Evolutionary conservation across 2,329 filamentous ascomycete species (phyloP).

Genomic region (Decorospora gaudefroyi): DNA sequence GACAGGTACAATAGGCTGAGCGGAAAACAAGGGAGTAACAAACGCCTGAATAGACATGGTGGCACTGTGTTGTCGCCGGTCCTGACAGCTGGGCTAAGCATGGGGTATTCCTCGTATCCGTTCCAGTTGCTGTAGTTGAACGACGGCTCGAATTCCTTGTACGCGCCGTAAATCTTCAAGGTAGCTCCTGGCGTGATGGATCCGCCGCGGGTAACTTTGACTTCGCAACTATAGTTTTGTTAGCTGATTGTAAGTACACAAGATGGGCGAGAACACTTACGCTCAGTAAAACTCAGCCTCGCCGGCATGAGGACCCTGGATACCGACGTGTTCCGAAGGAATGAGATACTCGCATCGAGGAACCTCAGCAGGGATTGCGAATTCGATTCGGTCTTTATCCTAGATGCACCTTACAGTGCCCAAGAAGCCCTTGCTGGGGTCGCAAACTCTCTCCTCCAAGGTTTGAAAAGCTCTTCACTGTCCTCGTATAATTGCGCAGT

Average conservation of each 20-base stretch:
- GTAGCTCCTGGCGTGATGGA: conserved; percentile 34
- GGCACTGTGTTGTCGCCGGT: conserved; percentile 10
- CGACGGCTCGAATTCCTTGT: conserved; percentile 35
- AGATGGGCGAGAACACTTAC: background rate
- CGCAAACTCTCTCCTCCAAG: conserved; percentile 20
- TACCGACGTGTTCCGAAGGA: conserved; percentile 51
- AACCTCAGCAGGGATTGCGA: conserved; percentile 45
- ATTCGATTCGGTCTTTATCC: conserved; percentile 18
- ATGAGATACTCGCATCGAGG: conserved; percentile 52
- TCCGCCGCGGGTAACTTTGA: conserved; percentile 47
- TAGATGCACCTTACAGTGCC: conserved; percentile 28
- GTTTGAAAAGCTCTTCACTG: conserved; percentile 40
- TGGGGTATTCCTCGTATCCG: conserved; percentile 28
- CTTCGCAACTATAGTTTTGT: conserved; percentile 39
- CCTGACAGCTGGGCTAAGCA: conserved; percentile 26
- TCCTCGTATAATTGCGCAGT: conserved; percentile 26
- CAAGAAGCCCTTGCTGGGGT: conserved; percentile 10
- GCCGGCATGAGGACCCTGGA: conserved; percentile 44
- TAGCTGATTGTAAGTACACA: background rate
- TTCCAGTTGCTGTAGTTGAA: conserved; percentile 26
- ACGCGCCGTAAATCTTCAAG: conserved; percentile 49
- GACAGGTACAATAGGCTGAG: background rate
- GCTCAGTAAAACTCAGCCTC: conserved; percentile 49
- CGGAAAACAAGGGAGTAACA: background rate
- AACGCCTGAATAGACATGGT: background rate